Evolutionary conservation across 305 asterid species (phyloP).

Genomic region (Fraxinus greggii): DNA sequence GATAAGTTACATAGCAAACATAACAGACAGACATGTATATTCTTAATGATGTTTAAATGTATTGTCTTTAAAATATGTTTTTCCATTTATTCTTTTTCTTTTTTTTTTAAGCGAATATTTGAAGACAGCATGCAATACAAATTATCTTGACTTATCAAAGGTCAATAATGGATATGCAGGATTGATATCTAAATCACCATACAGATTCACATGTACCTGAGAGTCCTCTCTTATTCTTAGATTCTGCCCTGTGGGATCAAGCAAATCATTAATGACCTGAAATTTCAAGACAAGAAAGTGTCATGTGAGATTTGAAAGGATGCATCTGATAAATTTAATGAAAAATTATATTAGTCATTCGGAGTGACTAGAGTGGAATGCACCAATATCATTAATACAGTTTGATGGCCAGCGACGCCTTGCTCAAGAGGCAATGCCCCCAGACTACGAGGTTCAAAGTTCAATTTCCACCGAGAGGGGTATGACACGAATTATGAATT

Average conservation of each 20-base stretch:
- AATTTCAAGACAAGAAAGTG: constrained; percentile 28
- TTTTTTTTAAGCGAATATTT: neutral
- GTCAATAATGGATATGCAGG: constrained; percentile 11
- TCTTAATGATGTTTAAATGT: neutral
- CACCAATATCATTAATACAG: neutral
- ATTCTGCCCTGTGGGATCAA: constrained; percentile 79
- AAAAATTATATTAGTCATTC: constrained; percentile 3
- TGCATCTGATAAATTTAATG: constrained; percentile 8
- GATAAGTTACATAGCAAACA: neutral
- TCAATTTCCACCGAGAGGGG: neutral
- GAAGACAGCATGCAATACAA: neutral
- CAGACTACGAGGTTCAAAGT: neutral
- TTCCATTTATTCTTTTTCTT: neutral
- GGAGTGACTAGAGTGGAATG: neutral
- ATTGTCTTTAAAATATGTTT: neutral
- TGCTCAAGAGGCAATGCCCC: neutral
- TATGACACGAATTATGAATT: neutral
- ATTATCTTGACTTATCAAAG: constrained; percentile 18
- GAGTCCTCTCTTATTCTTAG: constrained; percentile 73
- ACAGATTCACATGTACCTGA: constrained; percentile 45
- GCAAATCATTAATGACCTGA: constrained; percentile 86
- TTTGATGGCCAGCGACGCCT: neutral
- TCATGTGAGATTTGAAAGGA: constrained; percentile 21
- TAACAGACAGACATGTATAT: neutral
- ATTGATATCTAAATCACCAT: constrained; percentile 15